phyloP scores from a whole-genome alignment of 202 grass and related monocot genomes.

The Digitaria exilis region DNA sequence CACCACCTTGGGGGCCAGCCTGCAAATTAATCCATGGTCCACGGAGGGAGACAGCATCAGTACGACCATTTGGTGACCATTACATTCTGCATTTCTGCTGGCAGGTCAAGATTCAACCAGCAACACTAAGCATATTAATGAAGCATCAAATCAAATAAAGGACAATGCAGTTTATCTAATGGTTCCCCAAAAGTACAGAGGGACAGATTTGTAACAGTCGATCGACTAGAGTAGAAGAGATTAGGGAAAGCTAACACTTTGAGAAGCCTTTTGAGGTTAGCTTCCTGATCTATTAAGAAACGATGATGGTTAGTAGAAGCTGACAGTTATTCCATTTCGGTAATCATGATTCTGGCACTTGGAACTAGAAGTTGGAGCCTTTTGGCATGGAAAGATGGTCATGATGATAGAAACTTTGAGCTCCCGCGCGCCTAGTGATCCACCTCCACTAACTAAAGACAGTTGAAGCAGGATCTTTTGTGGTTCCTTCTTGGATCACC shows the following conservation, averaged over 20 bases:
- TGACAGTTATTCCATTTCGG: neutral
- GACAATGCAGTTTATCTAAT: neutral
- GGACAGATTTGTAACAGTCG: neutral
- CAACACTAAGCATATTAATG: constrained; percentile 30
- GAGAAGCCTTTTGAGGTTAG: neutral
- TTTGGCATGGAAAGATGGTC: constrained; percentile 35
- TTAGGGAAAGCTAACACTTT: neutral
- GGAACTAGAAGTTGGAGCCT: constrained; percentile 16
- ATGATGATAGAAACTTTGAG: constrained; percentile 40
- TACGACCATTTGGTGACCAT: neutral
- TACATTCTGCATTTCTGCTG: neutral
- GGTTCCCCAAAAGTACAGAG: neutral
- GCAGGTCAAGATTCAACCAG: neutral
- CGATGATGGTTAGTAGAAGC: neutral
- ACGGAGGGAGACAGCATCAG: neutral
- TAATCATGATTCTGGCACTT: constrained; percentile 31
- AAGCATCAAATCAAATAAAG: neutral
- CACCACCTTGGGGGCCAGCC: constrained; percentile 95
- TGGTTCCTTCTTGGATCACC: constrained; percentile 38
- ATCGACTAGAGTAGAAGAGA: neutral
- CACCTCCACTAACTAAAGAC: constrained; percentile 41
- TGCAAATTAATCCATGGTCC: constrained; percentile 28
- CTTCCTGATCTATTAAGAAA: neutral
- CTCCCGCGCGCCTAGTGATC: constrained; percentile 30
- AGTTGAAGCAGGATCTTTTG: constrained; percentile 28